phyloP scores from a whole-genome alignment of 345 rosid genomes.

The Populus euphratica region DNA sequence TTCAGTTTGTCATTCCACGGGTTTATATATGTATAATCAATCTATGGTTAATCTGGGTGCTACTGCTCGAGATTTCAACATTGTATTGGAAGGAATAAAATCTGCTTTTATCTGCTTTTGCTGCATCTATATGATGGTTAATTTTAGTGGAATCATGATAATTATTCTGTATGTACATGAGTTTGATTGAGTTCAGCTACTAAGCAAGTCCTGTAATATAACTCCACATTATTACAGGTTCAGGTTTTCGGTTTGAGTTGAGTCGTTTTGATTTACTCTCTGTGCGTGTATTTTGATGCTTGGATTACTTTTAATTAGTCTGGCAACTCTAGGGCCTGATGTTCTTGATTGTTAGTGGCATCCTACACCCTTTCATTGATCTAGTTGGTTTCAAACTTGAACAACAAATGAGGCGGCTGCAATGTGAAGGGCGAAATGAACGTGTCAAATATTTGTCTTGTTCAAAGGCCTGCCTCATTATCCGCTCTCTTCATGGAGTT shows the following conservation, averaged over 20 bases:
- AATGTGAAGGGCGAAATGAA: neutral
- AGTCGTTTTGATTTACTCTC: neutral
- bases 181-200: neutral
- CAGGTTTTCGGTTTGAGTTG: neutral
- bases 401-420: neutral
- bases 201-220: neutral
- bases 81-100: constrained; percentile 2
- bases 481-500: neutral
- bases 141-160: neutral
- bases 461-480: neutral
- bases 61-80: neutral
- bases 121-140: neutral
- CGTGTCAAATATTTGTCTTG: neutral
- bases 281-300: neutral
- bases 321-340: neutral
- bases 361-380: neutral
- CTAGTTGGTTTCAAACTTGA: neutral
- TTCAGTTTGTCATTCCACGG: neutral
- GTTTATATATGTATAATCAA: constrained; percentile 3
- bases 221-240: neutral
- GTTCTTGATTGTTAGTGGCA: neutral
- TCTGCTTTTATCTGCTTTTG: neutral
- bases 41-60: constrained; percentile 3
- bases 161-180: neutral
- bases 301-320: neutral